phyloP scores from a whole-genome alignment of 495 filamentous ascomycete species.

The Astrothelium macrocarpum region DNA sequence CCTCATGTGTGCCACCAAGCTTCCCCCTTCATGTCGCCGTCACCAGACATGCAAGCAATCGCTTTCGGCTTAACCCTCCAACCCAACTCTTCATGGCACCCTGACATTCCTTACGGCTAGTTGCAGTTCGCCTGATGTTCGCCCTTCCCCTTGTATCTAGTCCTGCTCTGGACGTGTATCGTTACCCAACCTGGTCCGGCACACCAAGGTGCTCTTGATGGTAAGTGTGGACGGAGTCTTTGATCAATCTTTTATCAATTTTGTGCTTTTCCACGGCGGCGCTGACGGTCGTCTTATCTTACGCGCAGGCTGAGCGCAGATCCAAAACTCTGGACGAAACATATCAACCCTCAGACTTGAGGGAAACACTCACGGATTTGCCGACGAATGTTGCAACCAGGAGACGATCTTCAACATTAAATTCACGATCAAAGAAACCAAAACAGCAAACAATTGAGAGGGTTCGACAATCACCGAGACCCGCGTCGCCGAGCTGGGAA shows the following conservation, averaged over 20 bases:
- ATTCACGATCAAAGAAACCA: not conserved
- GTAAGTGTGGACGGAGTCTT: not conserved
- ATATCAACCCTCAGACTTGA: not conserved
- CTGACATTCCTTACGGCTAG: slow-evolving; percentile 7
- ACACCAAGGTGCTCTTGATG: not conserved
- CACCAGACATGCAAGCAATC: slow-evolving; percentile 6
- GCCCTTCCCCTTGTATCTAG: not conserved
- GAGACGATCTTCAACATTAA: not conserved
- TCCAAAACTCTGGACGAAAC: not conserved
- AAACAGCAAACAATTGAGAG: not conserved
- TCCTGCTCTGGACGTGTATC: not conserved
- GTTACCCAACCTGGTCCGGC: not conserved
- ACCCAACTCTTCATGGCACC: not conserved
- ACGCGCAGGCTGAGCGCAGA: not conserved
- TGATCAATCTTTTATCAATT: not conserved
- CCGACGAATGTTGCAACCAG: not conserved
- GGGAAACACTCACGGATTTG: not conserved
- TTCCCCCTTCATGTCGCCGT: slow-evolving; percentile 1
- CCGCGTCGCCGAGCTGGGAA: slow-evolving; percentile 13
- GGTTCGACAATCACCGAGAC: not conserved
- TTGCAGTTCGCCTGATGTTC: not conserved
- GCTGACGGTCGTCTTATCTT: not conserved
- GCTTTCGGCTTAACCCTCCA: not conserved
- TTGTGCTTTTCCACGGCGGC: not conserved
- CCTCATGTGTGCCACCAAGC: not conserved